Evolutionary conservation across 2,329 filamentous ascomycete genomes (phyloP), one percentile per base, ranked within the genome.

Genomic region (Ophiostoma tasmaniense): DNA sequence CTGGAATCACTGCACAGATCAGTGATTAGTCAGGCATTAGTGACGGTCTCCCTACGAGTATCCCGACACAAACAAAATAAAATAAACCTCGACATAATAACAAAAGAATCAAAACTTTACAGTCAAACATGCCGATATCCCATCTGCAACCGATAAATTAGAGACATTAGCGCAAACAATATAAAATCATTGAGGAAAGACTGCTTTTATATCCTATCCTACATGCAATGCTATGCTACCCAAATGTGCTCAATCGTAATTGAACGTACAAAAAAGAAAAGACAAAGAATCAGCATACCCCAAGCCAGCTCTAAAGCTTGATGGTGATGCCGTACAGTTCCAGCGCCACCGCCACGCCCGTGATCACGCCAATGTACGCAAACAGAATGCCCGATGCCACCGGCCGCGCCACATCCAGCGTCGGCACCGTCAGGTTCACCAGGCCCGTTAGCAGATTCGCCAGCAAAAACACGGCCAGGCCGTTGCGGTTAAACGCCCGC

Each of bases 381-480:
- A 92, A 78, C 72, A 99, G 78, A 42, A 97, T 87, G 0, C 78
- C 88, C 87, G 97, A 91, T 0, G 93, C 87, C 69, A 81, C 77
- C 2, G 84, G 74, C 10, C 86, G 85, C 4, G 82, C 83, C 72
- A 90, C 87, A 76, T 94, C 85, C 72, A 98, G 79, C 2, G 95
- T 99, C 52, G 89, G 89, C 68, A 98, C 78, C 3, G 89, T 91
- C 83, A 99, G 82, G 77, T 99, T 99, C 68, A 98, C 89, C 20
- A 92, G 76, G 0, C 95, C 95, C 0, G 95, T 99, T 71, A 97
- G 79, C 64, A 99, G 79, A 76, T 99, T 99, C 2, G 95, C 93
- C 50, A 93, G 75, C 70, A 99, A 78, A 76, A 99, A 99, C 0
- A 98, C 79, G 0, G 87, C 87, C 64, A 99, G 81, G 0, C 95